Base-by-base conservation (phyloP, 257 asterid genomes). In the Solanum lycopersicoides region DNA sequence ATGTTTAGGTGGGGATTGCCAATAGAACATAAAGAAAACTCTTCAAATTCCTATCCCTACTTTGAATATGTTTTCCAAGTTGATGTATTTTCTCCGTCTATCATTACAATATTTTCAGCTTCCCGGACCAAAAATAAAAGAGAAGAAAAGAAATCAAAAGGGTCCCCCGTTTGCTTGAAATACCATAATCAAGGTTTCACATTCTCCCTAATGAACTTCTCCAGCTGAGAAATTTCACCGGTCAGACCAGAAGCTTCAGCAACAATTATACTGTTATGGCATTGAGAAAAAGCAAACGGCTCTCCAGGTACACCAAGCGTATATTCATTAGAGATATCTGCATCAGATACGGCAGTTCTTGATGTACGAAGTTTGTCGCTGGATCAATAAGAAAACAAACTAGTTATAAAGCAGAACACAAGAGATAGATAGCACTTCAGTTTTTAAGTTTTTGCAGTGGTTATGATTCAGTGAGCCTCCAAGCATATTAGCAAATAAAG, bases 351-450 rank as follows among this genome's bases (percentile, higher is more conserved):
- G 41, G 95, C 91, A 23, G 97, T 96, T 89, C 98, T 94, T 83
- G 99, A 94, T 90, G 94, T 92, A 39, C 99, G 95, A 87, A 96
- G 96, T 92, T 95, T 96, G 88, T 96, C 97, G 28, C 98, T 95
- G 92, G 47, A 65, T 86, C 75, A 89, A 28, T 75, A 39, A 63
- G 86, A 82, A 56, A 60, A 30, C 65, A 25, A 88, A 69, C 68
- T 25, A 44, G 84, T 79, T 44, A 79, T 25, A 72, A 14, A 8
- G 45, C 73, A 30, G n/a, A 69, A 83, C 28, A 71, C 28, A 25
- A 88, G 87, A 86, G 42, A 39, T 39, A 2, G 44, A 72, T 21
- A 63, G 41, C 44, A 77, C 60, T 42, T 76, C 10, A 76, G 9
- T 32, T n/a, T 68, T 12, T 39, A 42, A 41, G 32, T 32, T 76